phyloP scores from a whole-genome alignment of 352 stramenopile species.

The Globisporangium polare region DNA sequence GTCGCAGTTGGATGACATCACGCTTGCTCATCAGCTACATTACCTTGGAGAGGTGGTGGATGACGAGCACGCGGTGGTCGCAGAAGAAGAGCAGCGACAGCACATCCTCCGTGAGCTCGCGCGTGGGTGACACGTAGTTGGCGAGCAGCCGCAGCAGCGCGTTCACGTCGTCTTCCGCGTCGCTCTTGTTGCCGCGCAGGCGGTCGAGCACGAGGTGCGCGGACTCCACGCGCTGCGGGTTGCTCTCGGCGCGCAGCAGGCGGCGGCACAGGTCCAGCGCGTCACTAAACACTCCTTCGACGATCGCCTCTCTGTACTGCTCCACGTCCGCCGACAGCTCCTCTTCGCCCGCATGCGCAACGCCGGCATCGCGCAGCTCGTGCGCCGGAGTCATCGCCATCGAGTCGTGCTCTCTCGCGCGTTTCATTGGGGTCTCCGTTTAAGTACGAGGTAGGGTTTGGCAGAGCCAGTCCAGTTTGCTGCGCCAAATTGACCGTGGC shows the following conservation, averaged over 20 bases:
- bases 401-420: too few relatives aligned
- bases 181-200: conserved; percentile 38
- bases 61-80: conserved; percentile 70
- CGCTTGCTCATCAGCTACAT: not conserved
- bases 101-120: conserved; percentile 69
- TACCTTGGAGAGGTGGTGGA: conserved; percentile 80
- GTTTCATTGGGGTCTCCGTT: too few relatives aligned
- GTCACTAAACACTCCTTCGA: conserved; percentile 38
- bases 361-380: not conserved
- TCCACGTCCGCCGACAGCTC: conserved; percentile 16
- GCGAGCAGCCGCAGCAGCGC: conserved; percentile 65
- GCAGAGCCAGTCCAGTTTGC: too few relatives aligned
- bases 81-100: conserved; percentile 68
- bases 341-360: not conserved
- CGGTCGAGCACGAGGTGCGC: conserved; percentile 69
- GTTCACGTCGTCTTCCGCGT: conserved; percentile 69
- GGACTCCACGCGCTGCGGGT: conserved; percentile 34
- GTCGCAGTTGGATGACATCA: not conserved
- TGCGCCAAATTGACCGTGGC: too few relatives aligned
- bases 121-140: conserved; percentile 69
- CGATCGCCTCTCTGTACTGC: conserved; percentile 40
- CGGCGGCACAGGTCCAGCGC: conserved; percentile 49
- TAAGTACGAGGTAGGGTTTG: too few relatives aligned
- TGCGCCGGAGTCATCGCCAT: not conserved
- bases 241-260: conserved; percentile 46